Evolutionary conservation across 768 basidiomycete species (phyloP), one percentile per base, ranked within the genome.

Genomic region (Tricholoma sp.): DNA sequence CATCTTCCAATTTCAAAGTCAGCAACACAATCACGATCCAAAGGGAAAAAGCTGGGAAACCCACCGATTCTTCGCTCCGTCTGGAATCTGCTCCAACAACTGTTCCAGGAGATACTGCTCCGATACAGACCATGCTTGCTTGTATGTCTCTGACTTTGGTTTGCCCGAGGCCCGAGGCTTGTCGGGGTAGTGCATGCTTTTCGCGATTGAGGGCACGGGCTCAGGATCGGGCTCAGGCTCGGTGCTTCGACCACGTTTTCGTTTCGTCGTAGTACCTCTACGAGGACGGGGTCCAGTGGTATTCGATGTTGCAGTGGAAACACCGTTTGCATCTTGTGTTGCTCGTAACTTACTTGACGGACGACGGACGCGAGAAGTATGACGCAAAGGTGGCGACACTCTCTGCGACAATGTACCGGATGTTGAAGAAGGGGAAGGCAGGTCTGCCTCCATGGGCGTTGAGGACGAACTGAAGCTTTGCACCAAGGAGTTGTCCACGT

Each of bases 51-150:
- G 24, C 24, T 2, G 5, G 24, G 24, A 39, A 19, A 70, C 80
- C 6, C 58, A 86, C 89, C 89, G 71, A 69, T 89, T 85, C 68
- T 84, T 83, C 71, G 88, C 87, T 19, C 85, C 85, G 12, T 84
- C 85, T 0, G 91, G 91, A 47, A 90, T 87, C 68, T 89, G 80
- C 52, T 87, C 85, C 53, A 92, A 67, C 46, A 91, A 71, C 24
- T 82, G 80, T 66, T 92, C 91, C 1, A 92, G 79, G 14, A 88
- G 72, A 61, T 89, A 86, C 61, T 92, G 91, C 64, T 91, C 90
- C 0, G 80, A 81, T 19, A 83, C 74, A 2, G 84, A 81, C 91
- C 90, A 93, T 0, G 86, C 79, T 58, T 86, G 84, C 67, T 91
- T 91, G 72, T 89, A 92, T n/a, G 89, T 91, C 61, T 89, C 87